phyloP scores from a whole-genome alignment of 768 basidiomycete genomes.

The Trametes cubensis region DNA sequence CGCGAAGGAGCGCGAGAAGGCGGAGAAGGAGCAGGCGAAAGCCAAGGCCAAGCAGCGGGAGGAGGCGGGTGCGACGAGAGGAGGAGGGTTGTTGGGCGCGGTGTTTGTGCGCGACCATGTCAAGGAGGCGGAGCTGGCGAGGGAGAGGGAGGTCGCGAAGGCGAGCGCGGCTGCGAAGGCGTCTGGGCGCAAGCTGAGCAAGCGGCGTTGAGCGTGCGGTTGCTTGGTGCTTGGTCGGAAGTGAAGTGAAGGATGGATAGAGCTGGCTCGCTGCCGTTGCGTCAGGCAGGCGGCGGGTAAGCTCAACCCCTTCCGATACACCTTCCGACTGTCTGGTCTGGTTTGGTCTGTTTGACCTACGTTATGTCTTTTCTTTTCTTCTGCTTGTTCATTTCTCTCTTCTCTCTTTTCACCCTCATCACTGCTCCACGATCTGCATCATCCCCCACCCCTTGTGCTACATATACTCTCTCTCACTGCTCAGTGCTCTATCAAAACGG shows the following conservation, averaged over 20 bases:
- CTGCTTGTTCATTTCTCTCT: neutral
- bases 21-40: slow-evolving; percentile 16
- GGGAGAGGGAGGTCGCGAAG: slow-evolving; percentile 19
- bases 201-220: slow-evolving; percentile 25
- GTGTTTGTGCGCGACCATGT: slow-evolving; percentile 9
- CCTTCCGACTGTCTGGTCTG: neutral
- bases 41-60: slow-evolving; percentile 9
- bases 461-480: too few relatives aligned
- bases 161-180: slow-evolving; percentile 17
- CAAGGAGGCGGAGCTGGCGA: slow-evolving; percentile 24
- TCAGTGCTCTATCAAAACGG: too few relatives aligned
- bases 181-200: slow-evolving; percentile 31
- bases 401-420: neutral
- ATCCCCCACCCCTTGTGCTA: too few relatives aligned
- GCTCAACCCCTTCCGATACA: neutral
- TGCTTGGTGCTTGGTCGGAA: neutral
- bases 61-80: neutral
- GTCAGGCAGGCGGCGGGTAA: neutral
- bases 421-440: neutral
- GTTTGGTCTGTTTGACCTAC: neutral
- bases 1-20: slow-evolving; percentile 23
- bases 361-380: neutral
- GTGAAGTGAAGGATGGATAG: too few relatives aligned
- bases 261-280: too few relatives aligned
- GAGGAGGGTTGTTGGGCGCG: slow-evolving; percentile 10